Evolutionary conservation across 2,329 filamentous ascomycete species (phyloP), one percentile per base, ranked within the genome.

Genomic region (Colletotrichum godetiae): DNA sequence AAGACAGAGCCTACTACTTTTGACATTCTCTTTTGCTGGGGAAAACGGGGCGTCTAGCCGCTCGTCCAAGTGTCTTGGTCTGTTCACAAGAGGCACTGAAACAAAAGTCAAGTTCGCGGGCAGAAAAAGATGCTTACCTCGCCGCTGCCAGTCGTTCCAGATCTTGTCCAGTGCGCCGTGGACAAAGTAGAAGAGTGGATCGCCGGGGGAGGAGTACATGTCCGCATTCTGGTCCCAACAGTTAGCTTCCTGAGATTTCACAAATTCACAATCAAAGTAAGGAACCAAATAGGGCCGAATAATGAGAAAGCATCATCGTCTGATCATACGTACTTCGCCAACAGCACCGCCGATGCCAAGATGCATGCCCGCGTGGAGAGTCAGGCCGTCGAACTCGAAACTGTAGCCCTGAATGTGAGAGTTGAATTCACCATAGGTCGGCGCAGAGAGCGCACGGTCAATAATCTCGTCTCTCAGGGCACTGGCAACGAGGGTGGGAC

Each of bases 151-250:
- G 5, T 78, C 74, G 73, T 76, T 77, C 72, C 71, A 80, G 12
- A 79, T 58, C 27, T 77, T 76, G 58, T 79, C 78, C 6, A 79
- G 70, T 68, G 77, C 78, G 24, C 76, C 76, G 67, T 79, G 78
- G 42, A 78, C 75, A 8, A 80, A 75, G 58, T 78, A 80, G 63
- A 78, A 79, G 15, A 78, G 33, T 1, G 78, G 78, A 35, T 79
- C 78, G 87, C 88, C 15, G 15, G 74, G 75, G 61, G 68, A 72
- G 1, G 76, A 74, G 60, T 64, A 64, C 59, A 64, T 64, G 53
- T 64, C 59, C 13, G 35, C 59, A 13, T 29, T 22, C 59, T 64
- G 10, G 29, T 57, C 24, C 13, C 15, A 15, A 12, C 3, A 15
- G 15, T 19, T 10, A 13, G 13, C 15, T 57, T 29, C 11, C 13